Base-by-base conservation (phyloP, 2,329 filamentous ascomycete genomes). In the Eurotiales sp. region DNA sequence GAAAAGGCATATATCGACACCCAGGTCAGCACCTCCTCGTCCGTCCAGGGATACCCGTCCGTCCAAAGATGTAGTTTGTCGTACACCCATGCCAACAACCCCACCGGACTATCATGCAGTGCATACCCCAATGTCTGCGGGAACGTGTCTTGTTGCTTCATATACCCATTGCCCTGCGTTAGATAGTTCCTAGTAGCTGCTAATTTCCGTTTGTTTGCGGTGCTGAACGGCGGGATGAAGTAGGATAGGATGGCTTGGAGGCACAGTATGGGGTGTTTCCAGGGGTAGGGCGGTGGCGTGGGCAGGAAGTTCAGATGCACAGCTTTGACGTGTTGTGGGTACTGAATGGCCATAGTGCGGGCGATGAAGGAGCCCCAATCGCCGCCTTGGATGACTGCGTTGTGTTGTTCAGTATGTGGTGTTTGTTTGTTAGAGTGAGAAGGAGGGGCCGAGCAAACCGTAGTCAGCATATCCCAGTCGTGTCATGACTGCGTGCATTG, bases 61-160 rank as follows among this genome's bases (percentile, higher is more conserved):
- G 83, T 84, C 88, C 87, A 92, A 59, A 87, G 84, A 58, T 85
- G 81, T 32, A 92, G 70, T 64, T 92, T 92, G 69, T 92, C 88
- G 58, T 87, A 87, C 29, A 92, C 83, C 88, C 88, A 93, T 0
- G 86, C 81, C 1, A 92, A 73, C 3, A 90, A 70, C 0, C 79
- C 86, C 0, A 88, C 79, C 0, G 88, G 88, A 6, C 79, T 84
- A 63, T 90, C 87, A 0, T 80, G 76, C 3, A 91, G 73, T 0
- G 76, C 82, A 60, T 88, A 88, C 0, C 84, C 84, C 0, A 91
- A 63, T 0, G 88, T 92, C 46, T 88, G 82, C 0, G 88, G 88
- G 52, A 85, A 84, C 0, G 87, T 90, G 11, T 71, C 69, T 59
- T 89, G 85, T 53, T 79, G 68, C 1, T 74, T 54, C 56, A 78